phyloP scores from a whole-genome alignment of 225 moss, liverwort and hornwort species.

The Lunularia cruciata region DNA sequence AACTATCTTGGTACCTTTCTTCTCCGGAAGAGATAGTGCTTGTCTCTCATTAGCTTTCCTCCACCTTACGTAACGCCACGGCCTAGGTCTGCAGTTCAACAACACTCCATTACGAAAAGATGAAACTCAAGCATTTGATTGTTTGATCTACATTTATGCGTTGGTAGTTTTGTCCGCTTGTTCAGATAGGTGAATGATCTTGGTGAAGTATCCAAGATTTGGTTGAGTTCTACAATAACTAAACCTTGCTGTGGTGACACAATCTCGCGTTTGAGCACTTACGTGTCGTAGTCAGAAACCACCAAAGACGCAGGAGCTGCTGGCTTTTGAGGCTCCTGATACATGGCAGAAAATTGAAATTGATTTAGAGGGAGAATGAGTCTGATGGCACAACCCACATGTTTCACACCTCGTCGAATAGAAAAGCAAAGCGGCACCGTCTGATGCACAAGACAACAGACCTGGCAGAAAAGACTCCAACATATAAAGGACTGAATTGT shows the following conservation, averaged over 20 bases:
- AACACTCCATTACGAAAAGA: neutral
- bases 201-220: too few relatives aligned
- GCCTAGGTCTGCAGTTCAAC: conserved; percentile 12
- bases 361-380: neutral
- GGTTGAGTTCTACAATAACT: too few relatives aligned
- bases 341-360: neutral
- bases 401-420: neutral
- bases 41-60: conserved; percentile 16
- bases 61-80: conserved; percentile 21
- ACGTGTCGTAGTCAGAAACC: conserved; percentile 7
- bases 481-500: too few relatives aligned
- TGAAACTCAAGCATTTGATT: neutral
- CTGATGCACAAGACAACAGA: too few relatives aligned
- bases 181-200: neutral
- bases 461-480: too few relatives aligned
- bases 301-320: neutral
- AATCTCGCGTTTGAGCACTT: neutral
- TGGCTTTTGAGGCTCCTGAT: conserved; percentile 13
- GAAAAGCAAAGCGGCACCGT: neutral
- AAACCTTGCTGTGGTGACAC: neutral
- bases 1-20: too few relatives aligned
- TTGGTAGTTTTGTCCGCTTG: too few relatives aligned
- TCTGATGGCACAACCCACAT: neutral
- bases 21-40: neutral
- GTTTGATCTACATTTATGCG: neutral